Evolutionary conservation across 176 grass and related monocot genomes (phyloP).

Genomic region (Metroxylon sagu): DNA sequence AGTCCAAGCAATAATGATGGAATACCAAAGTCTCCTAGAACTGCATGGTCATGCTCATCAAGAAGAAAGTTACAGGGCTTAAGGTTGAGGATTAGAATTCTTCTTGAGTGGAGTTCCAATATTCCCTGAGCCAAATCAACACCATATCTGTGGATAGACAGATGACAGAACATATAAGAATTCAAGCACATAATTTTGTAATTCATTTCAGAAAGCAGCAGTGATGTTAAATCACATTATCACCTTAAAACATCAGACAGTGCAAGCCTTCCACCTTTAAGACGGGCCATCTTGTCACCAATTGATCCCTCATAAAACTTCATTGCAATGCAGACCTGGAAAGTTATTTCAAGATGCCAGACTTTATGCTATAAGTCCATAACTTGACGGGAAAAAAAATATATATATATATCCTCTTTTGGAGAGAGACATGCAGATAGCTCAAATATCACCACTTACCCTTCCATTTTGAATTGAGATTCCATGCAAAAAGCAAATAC

Average conservation of each 20-base stretch:
- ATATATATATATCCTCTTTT: too few species aligned
- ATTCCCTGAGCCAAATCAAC: slow-evolving; percentile 70
- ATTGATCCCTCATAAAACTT: slow-evolving; percentile 97
- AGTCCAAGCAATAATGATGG: slow-evolving; percentile 64
- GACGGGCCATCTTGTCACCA: slow-evolving; percentile 76
- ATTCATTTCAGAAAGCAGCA: too few species aligned
- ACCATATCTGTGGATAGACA: slow-evolving; percentile 53
- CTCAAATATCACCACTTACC: slow-evolving; percentile 26
- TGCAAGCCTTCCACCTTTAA: slow-evolving; percentile 77
- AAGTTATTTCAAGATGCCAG: not conserved
- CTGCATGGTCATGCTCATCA: slow-evolving; percentile 42
- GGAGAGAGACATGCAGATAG: too few species aligned
- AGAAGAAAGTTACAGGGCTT: slow-evolving; percentile 92
- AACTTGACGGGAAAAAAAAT: too few species aligned
- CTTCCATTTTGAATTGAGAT: slow-evolving; percentile 76
- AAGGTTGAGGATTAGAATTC: slow-evolving; percentile 70
- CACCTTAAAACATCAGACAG: slow-evolving; percentile 88
- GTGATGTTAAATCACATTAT: not conserved
- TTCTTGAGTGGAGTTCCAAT: slow-evolving; percentile 59
- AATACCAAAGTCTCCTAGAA: slow-evolving; percentile 90
- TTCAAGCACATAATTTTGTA: not conserved
- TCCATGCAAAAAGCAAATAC: slow-evolving; percentile 70
- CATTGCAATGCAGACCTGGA: slow-evolving; percentile 87
- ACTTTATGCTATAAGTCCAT: too few species aligned
- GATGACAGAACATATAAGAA: not conserved